phyloP scores from a whole-genome alignment of 805 yeast genomes.

The Metschnikowia sp. region DNA sequence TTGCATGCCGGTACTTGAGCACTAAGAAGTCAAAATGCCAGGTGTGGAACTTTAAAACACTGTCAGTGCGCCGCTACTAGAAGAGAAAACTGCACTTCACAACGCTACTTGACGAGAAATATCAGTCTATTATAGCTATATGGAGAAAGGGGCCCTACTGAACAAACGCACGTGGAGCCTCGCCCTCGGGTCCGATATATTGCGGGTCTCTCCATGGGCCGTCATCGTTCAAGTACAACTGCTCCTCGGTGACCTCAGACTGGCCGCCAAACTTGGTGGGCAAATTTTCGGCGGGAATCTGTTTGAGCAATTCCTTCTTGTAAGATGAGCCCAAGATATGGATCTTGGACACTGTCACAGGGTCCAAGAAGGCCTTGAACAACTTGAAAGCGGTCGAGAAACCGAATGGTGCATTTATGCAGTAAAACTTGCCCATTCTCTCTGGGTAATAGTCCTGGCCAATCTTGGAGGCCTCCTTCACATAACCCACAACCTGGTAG shows the following conservation, averaged over 20 bases:
- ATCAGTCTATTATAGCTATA: conserved; percentile 2
- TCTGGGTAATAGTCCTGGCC: conserved; percentile 98
- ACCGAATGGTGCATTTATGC: conserved; percentile 96
- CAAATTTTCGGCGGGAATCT: conserved; percentile 89
- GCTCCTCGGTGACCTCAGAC: conserved; percentile 68
- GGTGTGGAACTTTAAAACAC: too few relatives aligned
- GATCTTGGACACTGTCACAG: conserved; percentile 94
- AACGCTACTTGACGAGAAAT: neutral
- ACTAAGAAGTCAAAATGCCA: too few relatives aligned
- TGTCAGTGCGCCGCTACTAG: neutral
- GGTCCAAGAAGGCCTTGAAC: conserved; percentile 93
- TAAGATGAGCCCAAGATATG: conserved; percentile 80
- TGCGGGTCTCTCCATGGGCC: conserved; percentile 97
- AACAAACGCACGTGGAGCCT: conserved; percentile 58
- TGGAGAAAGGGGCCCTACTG: neutral
- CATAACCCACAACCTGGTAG: conserved; percentile 80
- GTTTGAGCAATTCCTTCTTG: conserved; percentile 79
- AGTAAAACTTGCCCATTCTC: conserved; percentile 96
- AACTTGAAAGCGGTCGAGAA: conserved; percentile 89
- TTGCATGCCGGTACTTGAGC: too few relatives aligned
- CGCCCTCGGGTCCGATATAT: conserved; percentile 93
- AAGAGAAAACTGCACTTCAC: neutral
- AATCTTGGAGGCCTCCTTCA: conserved; percentile 86
- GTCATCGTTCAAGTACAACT: conserved; percentile 79
- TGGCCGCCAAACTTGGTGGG: conserved; percentile 89